Conservation (phyloP, 352 stramenopile genomes). For the Pythium chondricola region DNA sequence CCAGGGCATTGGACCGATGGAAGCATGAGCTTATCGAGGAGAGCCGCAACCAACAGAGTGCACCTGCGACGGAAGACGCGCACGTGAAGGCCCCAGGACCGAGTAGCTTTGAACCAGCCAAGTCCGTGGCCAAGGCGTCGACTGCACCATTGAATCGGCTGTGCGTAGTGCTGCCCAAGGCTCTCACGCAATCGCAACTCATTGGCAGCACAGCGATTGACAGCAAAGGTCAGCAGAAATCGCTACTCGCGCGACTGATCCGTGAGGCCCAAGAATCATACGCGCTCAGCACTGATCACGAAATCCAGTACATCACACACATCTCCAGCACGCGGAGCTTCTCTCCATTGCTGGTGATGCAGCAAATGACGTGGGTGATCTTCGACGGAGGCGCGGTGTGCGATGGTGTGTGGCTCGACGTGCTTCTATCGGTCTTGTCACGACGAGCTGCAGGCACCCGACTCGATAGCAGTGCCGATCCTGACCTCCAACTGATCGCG, state of each 20-base stretch:
- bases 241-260: constrained; percentile 17
- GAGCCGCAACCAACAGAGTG: background rate
- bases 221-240: constrained; percentile 19
- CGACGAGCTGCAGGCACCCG: constrained; percentile 2
- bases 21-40: constrained; percentile 6
- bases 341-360: constrained; percentile 12
- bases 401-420: constrained; percentile 17
- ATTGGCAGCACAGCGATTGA: constrained; percentile 15
- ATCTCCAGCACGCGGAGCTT: background rate
- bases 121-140: background rate
- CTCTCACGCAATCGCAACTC: constrained; percentile 15
- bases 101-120: background rate
- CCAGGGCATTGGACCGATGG: constrained; percentile 9
- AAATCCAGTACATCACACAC: constrained; percentile 6
- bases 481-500: constrained; percentile 1
- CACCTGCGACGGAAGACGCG: background rate
- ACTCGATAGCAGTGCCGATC: background rate
- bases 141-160: too few relatives aligned
- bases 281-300: constrained; percentile 11
- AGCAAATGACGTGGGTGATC: constrained; percentile 17
- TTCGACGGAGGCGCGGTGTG: constrained; percentile 15
- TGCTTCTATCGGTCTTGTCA: constrained; percentile 5
- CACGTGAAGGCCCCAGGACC: background rate
- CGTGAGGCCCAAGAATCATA: constrained; percentile 18
- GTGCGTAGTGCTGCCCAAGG: constrained; percentile 19